These are phyloP conservation scores for Schizothecium vesticola DNA, from an alignment of 495 filamentous ascomycete genomes.

Conservation along the genomic window DNA sequence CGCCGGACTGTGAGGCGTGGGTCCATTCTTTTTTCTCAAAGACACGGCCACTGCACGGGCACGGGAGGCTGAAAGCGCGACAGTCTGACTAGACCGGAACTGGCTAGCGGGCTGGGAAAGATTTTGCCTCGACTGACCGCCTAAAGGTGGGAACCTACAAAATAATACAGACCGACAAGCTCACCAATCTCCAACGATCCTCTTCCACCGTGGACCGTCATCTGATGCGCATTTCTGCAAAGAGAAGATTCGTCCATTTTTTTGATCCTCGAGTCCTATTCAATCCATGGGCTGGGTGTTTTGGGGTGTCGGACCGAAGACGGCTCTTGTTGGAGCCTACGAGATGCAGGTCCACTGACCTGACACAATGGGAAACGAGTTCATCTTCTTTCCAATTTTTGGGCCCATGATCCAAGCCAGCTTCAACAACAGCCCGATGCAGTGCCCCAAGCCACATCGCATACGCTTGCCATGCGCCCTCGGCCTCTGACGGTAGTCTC, in stretches of 20 bases:
- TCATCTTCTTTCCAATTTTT: neutral
- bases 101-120: neutral
- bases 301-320: neutral
- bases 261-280: neutral
- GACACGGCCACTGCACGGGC: conserved; percentile 3
- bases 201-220: neutral
- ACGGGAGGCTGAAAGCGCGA: conserved; percentile 26
- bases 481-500: neutral
- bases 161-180: too few species aligned
- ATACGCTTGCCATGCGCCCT: neutral
- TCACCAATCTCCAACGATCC: neutral
- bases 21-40: conserved; percentile 18
- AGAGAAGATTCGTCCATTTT: rapidly evolving
- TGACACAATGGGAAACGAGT: too few species aligned
- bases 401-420: neutral
- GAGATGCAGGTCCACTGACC: neutral
- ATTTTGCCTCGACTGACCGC: conserved; percentile 2
- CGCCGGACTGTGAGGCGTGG: neutral
- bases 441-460: neutral
- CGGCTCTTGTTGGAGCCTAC: neutral
- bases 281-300: neutral
- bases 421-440: neutral
- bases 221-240: neutral
- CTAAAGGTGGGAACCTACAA: neutral
- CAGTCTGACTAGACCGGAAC: conserved; percentile 10